These are phyloP conservation scores for Cercospora sp. DNA, from an alignment of 2,329 filamentous ascomycete species.

Conservation along the genomic window DNA sequence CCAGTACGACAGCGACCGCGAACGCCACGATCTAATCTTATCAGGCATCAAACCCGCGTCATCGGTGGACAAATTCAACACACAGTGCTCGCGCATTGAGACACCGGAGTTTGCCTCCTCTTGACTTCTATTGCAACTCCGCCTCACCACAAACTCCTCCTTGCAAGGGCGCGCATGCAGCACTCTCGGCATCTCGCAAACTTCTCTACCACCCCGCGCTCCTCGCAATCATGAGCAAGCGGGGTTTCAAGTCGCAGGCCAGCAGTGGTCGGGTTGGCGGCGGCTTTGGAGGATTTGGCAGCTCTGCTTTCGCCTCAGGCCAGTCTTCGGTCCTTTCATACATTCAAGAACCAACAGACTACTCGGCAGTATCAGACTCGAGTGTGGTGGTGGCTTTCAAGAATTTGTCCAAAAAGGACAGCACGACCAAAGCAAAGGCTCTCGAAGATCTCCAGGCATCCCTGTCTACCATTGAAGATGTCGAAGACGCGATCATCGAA, in stretches of 20 bases:
- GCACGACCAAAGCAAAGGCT: slow-evolving; percentile 85
- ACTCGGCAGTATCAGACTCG: slow-evolving; percentile 73
- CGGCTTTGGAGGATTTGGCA: slow-evolving; percentile 40
- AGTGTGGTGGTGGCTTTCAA: slow-evolving; percentile 89
- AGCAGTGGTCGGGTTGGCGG: slow-evolving; percentile 60
- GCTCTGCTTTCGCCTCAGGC: slow-evolving; percentile 47
- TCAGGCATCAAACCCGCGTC: not conserved
- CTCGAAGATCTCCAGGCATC: slow-evolving; percentile 78
- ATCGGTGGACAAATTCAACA: slow-evolving; percentile 6
- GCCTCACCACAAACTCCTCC: too few relatives aligned
- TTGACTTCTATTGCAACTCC: not conserved
- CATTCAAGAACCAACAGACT: slow-evolving; percentile 79
- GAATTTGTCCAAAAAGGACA: slow-evolving; percentile 88
- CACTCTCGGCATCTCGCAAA: too few relatives aligned
- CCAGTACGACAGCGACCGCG: too few relatives aligned
- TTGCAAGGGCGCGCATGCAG: too few relatives aligned
- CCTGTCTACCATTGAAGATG: slow-evolving; percentile 60
- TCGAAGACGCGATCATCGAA: slow-evolving; percentile 80
- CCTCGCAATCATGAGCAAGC: slow-evolving; percentile 45
- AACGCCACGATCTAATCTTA: not conserved
- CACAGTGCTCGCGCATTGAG: not conserved
- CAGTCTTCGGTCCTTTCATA: slow-evolving; percentile 73
- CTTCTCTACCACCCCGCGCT: not conserved
- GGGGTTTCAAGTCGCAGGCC: slow-evolving; percentile 63
- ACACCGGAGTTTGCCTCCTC: not conserved